A percentile compares a stretch with the other conserved stretches of the same genome.
These are phyloP conservation scores for Trypanosoma rangeli DNA, from an alignment of 208 protist species.

Conservation along the genomic window DNA sequence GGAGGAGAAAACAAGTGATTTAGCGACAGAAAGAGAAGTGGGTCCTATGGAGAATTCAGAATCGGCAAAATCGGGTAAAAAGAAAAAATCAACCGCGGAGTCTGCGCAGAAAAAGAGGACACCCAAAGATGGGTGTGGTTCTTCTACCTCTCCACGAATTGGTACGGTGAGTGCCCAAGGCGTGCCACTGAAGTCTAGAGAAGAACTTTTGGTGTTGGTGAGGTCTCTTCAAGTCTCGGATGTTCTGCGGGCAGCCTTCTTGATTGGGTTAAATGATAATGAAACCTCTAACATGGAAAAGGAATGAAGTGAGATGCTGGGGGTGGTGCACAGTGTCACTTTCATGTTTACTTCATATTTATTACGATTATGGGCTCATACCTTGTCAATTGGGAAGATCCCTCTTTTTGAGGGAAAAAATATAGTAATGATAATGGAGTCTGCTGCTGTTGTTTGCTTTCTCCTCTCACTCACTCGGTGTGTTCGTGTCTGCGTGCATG, in stretches of 20 bases:
- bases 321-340: not conserved
- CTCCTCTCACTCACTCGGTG: slow-evolving; percentile 3
- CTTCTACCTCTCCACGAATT: slow-evolving; percentile 5
- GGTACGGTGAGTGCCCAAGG: slow-evolving; percentile 22
- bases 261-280: slow-evolving; percentile 38
- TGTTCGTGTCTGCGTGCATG: not conserved
- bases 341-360: not conserved
- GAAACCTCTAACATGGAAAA: not conserved
- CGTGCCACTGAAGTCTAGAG: slow-evolving; percentile 30
- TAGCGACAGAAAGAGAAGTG: slow-evolving; percentile 1
- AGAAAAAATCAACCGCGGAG: slow-evolving; percentile 4
- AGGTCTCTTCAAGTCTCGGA: slow-evolving; percentile 30
- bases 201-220: slow-evolving; percentile 38
- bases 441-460: not conserved
- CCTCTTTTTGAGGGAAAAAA: too few relatives aligned
- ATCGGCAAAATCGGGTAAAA: not conserved
- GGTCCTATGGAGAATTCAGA: not conserved
- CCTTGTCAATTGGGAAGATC: not conserved
- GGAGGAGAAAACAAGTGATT: not conserved
- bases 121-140: not conserved
- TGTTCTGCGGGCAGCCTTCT: slow-evolving; percentile 35
- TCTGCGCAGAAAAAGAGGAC: slow-evolving; percentile 10
- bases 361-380: not conserved
- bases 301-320: not conserved
- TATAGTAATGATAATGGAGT: not conserved